Evolutionary conservation across 805 yeast genomes (phyloP).

Genomic region (Kodamaea restingae): DNA sequence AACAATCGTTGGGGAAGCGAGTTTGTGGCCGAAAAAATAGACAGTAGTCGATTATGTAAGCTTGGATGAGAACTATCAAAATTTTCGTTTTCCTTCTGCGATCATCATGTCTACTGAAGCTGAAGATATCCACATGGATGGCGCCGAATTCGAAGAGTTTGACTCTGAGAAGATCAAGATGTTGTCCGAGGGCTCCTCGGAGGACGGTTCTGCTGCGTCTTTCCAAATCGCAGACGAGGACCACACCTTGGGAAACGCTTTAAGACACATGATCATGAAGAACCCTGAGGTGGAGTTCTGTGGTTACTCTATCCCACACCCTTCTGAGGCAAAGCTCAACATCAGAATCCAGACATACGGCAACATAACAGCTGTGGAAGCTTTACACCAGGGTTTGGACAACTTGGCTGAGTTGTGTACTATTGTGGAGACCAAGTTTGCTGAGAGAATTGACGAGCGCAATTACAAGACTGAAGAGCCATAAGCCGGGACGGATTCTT

Average conservation of each 20-base stretch:
- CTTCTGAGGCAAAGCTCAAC: constrained; percentile 86
- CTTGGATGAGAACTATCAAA: constrained; percentile 1
- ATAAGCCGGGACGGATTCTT: constrained; percentile 14
- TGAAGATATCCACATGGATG: constrained; percentile 22
- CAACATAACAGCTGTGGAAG: constrained; percentile 80
- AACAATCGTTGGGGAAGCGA: constrained; percentile 3
- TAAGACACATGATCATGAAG: constrained; percentile 92
- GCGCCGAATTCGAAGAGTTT: constrained; percentile 33
- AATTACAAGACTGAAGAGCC: constrained; percentile 50
- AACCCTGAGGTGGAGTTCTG: constrained; percentile 98
- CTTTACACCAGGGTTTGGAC: constrained; percentile 84
- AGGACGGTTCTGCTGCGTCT: constrained; percentile 92
- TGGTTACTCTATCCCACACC: constrained; percentile 98
- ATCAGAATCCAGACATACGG: constrained; percentile 93
- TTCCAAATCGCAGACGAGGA: constrained; percentile 93
- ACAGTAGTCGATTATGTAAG: constrained; percentile 5
- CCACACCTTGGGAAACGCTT: constrained; percentile 92
- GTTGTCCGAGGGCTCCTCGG: constrained; percentile 76
- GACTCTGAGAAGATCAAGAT: constrained; percentile 58
- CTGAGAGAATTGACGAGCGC: constrained; percentile 60
- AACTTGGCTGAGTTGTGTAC: constrained; percentile 80
- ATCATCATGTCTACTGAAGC: constrained; percentile 20
- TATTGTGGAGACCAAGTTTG: constrained; percentile 75
- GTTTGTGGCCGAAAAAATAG: constrained; percentile 3
- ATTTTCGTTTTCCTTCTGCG: neutral